phyloP scores from a whole-genome alignment of 202 grass and related monocot genomes.

The Schoenoplectus triqueter region DNA sequence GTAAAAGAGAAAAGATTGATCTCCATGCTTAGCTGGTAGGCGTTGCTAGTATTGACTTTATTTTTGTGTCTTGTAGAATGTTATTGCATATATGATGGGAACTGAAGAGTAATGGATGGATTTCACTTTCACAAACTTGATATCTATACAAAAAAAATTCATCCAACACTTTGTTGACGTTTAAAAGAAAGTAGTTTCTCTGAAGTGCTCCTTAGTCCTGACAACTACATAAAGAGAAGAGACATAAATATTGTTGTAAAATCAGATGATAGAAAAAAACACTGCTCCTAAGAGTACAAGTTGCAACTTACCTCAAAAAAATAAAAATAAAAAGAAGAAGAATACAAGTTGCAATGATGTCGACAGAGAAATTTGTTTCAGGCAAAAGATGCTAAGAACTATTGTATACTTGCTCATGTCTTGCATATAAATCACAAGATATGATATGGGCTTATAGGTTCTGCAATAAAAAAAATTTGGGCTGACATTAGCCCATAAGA shows the following conservation, averaged over 20 bases:
- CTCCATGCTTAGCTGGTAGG: not conserved
- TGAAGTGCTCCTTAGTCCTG: not conserved
- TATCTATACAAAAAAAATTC: not conserved
- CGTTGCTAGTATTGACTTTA: not conserved
- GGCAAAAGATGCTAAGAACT: too few species aligned
- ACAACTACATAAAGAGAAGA: not conserved
- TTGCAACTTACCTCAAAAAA: not conserved
- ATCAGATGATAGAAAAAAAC: not conserved
- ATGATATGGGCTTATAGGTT: constrained; percentile 10
- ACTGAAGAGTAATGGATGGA: not conserved
- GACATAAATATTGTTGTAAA: not conserved
- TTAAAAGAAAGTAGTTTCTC: not conserved
- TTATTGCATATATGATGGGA: constrained; percentile 26
- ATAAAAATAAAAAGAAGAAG: too few species aligned
- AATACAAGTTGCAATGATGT: too few species aligned
- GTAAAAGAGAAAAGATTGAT: not conserved
- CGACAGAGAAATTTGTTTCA: too few species aligned
- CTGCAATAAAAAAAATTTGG: not conserved
- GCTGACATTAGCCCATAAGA: constrained; percentile 8
- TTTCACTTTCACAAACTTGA: not conserved
- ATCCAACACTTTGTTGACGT: not conserved
- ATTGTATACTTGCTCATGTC: too few species aligned
- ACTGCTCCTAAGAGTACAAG: not conserved
- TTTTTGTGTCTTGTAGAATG: constrained; percentile 2
- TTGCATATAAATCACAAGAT: not conserved